Evolutionary conservation across 768 basidiomycete genomes (phyloP), one percentile per base, ranked within the genome.

Genomic region (Rubroboletus pulcherrimus): DNA sequence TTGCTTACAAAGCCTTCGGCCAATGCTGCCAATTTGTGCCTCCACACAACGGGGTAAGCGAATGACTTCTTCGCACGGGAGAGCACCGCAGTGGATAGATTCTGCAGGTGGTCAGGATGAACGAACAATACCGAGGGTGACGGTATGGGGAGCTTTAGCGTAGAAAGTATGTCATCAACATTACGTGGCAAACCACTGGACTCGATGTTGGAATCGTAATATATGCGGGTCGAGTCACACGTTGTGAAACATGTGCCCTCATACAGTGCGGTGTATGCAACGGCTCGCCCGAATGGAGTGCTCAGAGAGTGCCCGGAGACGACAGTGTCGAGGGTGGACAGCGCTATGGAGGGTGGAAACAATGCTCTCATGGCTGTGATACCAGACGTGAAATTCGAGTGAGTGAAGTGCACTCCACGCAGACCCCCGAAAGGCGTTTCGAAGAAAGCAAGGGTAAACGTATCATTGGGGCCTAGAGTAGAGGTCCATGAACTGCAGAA

Each of bases 361-460:
- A 94, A 67, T 5, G 85, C 81, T 35, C 89, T 85, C 24, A 84
- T 75, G 4, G 88, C 89, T 0, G 91, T 84, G n/a, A 94, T 87
- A 34, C 91, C 94, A 4, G 94, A 91, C 3, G 92, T 95, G 55
- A 96, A 66, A 60, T 93, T 93, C 68, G 89, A 80, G 67, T 93
- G 91, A 0, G 91, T 91, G 33, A 94, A 73, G 56, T 85, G 84
- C 8, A 80, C 81, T 24, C 81, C 86, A 53, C 80, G 81, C 8
- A 87, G 66, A 38, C 78, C 74, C 34, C 86, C 81, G 19, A 77
- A 72, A 19, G 77, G 63, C 1, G 77, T 75, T 61, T 78, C 73
- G 60, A 79, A 86, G 77, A 86, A 89, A 1, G 85, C 79, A 6
- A 89, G 77, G 3, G 86, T 85, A 64, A 86, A 87, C 5, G 88